A percentile compares a stretch with the other conserved stretches of the same genome.
These are phyloP conservation scores for Fusarium haematococcum DNA, from an alignment of 2,329 filamentous ascomycete genomes.

Conservation along the genomic window DNA sequence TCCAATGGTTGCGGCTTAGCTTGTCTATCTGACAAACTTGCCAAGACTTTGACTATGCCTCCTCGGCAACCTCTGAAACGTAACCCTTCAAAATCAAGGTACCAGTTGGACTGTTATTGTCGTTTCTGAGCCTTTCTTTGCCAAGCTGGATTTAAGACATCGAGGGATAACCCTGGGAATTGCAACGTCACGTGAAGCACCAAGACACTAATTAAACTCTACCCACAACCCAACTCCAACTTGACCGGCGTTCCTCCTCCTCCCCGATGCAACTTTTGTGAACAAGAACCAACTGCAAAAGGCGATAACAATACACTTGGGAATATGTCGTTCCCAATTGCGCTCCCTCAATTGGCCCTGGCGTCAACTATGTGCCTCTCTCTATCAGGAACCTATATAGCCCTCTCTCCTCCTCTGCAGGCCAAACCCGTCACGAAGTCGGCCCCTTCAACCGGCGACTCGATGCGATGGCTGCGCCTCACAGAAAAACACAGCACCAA, in stretches of 20 bases:
- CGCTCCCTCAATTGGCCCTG: constrained; percentile 29
- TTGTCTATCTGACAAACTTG: not conserved
- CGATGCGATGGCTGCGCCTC: constrained; percentile 41
- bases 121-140: no score
- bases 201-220: not conserved
- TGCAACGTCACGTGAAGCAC: not conserved
- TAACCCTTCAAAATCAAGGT: not conserved
- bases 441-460: constrained; percentile 30
- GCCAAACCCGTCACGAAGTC: constrained; percentile 38
- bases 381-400: constrained; percentile 46
- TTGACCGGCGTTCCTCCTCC: not conserved
- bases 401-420: constrained; percentile 44
- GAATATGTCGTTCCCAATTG: constrained; percentile 16
- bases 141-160: not conserved
- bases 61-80: not conserved
- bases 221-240: not conserved
- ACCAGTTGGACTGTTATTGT: no score
- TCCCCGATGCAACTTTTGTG: not conserved
- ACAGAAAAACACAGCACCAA: constrained; percentile 42
- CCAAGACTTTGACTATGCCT: not conserved
- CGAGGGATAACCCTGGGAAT: not conserved
- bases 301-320: not conserved
- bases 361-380: constrained; percentile 44
- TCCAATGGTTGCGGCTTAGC: not conserved
- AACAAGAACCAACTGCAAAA: not conserved